Conservation (phyloP, 179 eudicot genomes). For the Sideroxylon spinosum region DNA sequence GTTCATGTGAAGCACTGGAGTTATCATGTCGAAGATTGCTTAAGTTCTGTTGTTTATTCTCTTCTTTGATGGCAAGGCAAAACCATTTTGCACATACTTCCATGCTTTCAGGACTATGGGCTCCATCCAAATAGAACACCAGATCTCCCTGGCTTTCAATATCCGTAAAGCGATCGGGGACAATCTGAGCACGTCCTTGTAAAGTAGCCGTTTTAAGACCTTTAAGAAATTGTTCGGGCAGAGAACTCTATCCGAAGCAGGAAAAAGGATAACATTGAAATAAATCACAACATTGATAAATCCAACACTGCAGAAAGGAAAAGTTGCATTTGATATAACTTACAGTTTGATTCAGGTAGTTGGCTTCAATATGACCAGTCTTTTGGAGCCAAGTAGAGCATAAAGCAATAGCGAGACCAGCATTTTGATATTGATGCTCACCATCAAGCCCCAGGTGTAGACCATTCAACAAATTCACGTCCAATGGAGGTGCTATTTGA, state of each 20-base stretch:
- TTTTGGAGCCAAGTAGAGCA: conserved; percentile 88
- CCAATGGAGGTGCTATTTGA: conserved; percentile 61
- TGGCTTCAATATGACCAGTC: conserved; percentile 61
- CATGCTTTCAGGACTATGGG: conserved; percentile 99
- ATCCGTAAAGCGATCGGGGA: conserved; percentile 51
- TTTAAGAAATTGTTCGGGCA: conserved; percentile 77
- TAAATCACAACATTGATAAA: conserved; percentile 5
- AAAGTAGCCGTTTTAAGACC: conserved; percentile 77
- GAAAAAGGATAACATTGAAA: background rate
- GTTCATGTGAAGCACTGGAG: conserved; percentile 28
- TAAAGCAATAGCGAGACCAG: conserved; percentile 86
- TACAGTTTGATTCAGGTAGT: conserved; percentile 51
- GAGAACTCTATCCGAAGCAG: conserved; percentile 47
- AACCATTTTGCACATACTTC: conserved; percentile 96
- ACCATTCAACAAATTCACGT: conserved; percentile 52
- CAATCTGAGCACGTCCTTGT: conserved; percentile 93
- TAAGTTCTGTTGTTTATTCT: conserved; percentile 25
- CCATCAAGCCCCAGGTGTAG: conserved; percentile 79
- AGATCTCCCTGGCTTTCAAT: conserved; percentile 59
- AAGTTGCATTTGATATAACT: conserved; percentile 22
- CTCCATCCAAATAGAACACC: conserved; percentile 93
- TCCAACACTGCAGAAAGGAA: conserved; percentile 8
- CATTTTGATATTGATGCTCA: conserved; percentile 85
- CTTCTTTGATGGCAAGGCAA: conserved; percentile 54
- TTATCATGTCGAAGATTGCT: conserved; percentile 25